A percentile compares a stretch with the other conserved stretches of the same genome.
Conservation (phyloP, 192 early-diverging fungal genomes). For the Spizellomyces punctatus region DNA sequence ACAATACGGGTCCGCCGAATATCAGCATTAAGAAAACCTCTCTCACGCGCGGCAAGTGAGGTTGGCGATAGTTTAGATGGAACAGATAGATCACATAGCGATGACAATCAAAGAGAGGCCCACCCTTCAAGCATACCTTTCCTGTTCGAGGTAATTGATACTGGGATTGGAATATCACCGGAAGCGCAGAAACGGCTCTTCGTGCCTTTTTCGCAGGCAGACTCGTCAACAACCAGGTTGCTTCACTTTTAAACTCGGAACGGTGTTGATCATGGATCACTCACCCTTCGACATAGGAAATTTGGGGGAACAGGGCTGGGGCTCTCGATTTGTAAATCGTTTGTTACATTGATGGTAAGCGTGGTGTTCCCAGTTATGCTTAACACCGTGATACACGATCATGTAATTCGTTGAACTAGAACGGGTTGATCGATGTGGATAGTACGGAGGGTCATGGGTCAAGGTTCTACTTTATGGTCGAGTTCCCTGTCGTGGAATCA, state of each 20-base stretch:
- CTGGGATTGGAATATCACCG: slow-evolving; percentile 79
- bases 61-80: too few relatives aligned
- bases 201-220: slow-evolving; percentile 81
- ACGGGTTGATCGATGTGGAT: slow-evolving; percentile 12
- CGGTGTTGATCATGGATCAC: too few relatives aligned
- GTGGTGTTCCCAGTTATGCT: not conserved
- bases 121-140: not conserved
- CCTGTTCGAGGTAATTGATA: slow-evolving; percentile 48
- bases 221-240: slow-evolving; percentile 30
- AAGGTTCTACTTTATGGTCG: slow-evolving; percentile 9
- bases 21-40: not conserved
- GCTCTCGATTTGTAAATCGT: slow-evolving; percentile 22
- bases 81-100: too few relatives aligned
- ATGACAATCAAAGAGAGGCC: too few relatives aligned
- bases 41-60: too few relatives aligned
- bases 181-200: slow-evolving; percentile 78
- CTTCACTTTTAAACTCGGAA: too few relatives aligned
- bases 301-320: slow-evolving; percentile 33
- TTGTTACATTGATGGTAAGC: slow-evolving; percentile 23
- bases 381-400: not conserved
- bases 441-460: slow-evolving; percentile 18
- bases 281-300: not conserved
- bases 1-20: not conserved
- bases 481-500: not conserved
- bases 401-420: not conserved